Evolutionary conservation across 2,329 filamentous ascomycete species (phyloP), one percentile per base, ranked within the genome.

Genomic region (Trichoderma citrinoviride): DNA sequence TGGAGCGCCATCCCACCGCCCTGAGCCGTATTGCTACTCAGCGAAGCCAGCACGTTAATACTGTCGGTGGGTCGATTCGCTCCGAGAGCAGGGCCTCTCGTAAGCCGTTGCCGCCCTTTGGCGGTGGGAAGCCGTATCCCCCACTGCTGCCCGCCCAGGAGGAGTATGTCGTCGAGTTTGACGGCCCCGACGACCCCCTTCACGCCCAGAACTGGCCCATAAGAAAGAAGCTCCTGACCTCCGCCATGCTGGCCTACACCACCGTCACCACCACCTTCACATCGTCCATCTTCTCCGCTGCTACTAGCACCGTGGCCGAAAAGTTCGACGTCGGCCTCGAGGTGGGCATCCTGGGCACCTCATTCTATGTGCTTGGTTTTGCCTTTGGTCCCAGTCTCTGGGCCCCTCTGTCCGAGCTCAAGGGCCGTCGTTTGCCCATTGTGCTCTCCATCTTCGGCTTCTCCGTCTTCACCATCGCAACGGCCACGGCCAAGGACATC

Each of bases 141-240:
- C 90, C 90, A 3, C 81, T 79, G 0, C 74, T 93, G 47, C 90
- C 90, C 2, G 85, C 87, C 15, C 82, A 84, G 70, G 90, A 93
- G 71, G 87, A 91, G 68, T 94, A 93, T 72, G 90, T 93, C 0
- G 90, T 93, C 49, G 90, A 92, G 76, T 97, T 96, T 73, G 89
- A 93, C 70, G 93, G 92, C 0, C 89, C 87, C 1, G 83, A 93
- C 68, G 93, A 97, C 72, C 92, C 92, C 2, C 73, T 93, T 66
- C 92, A 96, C 76, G 90, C 92, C 1, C 90, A 94, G 78, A 97
- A 97, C 75, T 97, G 93, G 93, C 83, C 90, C 0, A 73, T 90
- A 61, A 85, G 80, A 73, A 93, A 91, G 80, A 97, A 96, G 87
- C 56, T 92, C 44, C 70, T 85, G 5, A 91, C 88, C 0, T 85